A percentile compares a stretch with the other conserved stretches of the same genome.
Conservation (phyloP, 1,139 yeast genomes). For the Taphrina flavorubra region DNA sequence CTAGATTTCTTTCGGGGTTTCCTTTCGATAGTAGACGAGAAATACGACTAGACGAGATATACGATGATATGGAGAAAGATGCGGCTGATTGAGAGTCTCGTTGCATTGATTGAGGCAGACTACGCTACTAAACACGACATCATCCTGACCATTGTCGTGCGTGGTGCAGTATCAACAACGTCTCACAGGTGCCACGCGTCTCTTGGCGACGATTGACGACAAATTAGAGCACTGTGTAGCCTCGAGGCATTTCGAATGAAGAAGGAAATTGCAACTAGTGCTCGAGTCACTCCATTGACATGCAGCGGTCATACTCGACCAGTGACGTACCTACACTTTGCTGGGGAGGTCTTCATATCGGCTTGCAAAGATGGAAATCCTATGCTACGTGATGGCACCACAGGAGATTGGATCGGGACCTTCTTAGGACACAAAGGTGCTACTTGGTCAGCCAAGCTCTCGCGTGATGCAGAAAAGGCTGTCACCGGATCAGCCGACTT, state of each 20-base stretch:
- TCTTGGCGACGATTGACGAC: too few relatives aligned
- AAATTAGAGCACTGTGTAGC: too few relatives aligned
- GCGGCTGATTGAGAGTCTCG: background rate
- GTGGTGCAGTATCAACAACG: too few relatives aligned
- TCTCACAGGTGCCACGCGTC: too few relatives aligned
- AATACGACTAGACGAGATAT: background rate
- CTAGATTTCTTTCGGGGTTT: background rate
- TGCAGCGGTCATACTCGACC: constrained; percentile 55
- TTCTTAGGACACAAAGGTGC: constrained; percentile 55
- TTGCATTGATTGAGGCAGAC: background rate
- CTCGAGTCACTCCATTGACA: constrained; percentile 37
- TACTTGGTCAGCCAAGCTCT: constrained; percentile 52
- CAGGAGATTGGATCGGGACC: constrained; percentile 56
- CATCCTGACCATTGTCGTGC: too few relatives aligned
- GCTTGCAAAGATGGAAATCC: constrained; percentile 55
- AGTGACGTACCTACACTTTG: constrained; percentile 52
- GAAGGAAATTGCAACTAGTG: constrained; percentile 30
- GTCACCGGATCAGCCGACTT: constrained; percentile 54
- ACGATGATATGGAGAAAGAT: background rate
- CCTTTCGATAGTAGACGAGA: background rate
- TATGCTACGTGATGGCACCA: constrained; percentile 53
- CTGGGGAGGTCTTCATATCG: constrained; percentile 50
- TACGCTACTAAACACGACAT: too few relatives aligned
- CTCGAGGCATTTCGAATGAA: background rate
- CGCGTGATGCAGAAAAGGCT: constrained; percentile 49